Percentiles rank a stretch among this genome's conserved stretches.
phyloP scores from a whole-genome alignment of 768 basidiomycete species.

The Nidularia pulvinata region DNA sequence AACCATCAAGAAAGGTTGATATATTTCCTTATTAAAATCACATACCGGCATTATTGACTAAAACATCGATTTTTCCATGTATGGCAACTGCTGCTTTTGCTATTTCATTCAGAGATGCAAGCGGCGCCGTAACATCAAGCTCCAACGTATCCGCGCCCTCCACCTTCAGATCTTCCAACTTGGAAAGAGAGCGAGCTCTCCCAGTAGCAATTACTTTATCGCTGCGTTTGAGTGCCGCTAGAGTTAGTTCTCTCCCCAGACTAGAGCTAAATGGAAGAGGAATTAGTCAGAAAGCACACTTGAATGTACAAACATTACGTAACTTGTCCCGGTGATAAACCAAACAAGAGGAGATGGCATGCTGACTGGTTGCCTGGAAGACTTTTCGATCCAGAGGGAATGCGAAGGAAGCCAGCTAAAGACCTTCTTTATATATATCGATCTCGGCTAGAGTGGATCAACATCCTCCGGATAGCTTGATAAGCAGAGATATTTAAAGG shows the following conservation, averaged over 20 bases:
- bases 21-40: too few species aligned
- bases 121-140: conserved; percentile 28
- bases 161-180: conserved; percentile 22
- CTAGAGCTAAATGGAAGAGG: conserved; percentile 27
- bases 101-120: conserved; percentile 25
- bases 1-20: too few species aligned
- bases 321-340: neutral
- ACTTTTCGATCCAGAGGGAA: too few species aligned
- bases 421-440: too few species aligned
- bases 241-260: conserved; percentile 33
- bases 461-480: too few species aligned
- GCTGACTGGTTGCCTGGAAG: too few species aligned
- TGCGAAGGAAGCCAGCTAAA: too few species aligned
- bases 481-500: too few species aligned
- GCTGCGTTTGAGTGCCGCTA: conserved; percentile 39
- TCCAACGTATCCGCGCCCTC: conserved; percentile 32
- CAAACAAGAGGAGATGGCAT: neutral
- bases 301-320: too few species aligned
- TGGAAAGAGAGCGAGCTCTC: conserved; percentile 28
- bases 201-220: conserved; percentile 49
- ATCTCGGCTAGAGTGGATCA: too few species aligned
- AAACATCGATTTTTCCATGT: conserved; percentile 39
- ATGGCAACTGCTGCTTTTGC: conserved; percentile 32
- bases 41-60: conserved; percentile 46
- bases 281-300: neutral